Evolutionary conservation across 768 basidiomycete genomes (phyloP).

Genomic region (Boletus sp.): DNA sequence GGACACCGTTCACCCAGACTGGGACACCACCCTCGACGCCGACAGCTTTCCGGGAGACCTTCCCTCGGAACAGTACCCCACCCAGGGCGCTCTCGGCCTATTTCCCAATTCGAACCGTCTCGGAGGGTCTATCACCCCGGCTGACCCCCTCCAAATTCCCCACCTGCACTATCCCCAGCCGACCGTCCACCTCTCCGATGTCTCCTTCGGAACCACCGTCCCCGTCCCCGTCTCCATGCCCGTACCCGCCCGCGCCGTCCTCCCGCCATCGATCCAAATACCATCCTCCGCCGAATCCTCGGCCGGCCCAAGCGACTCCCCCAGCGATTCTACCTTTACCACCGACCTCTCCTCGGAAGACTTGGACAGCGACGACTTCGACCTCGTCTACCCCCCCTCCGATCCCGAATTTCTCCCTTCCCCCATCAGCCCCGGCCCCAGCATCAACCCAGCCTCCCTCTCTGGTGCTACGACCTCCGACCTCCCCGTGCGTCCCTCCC

Average conservation of each 20-base stretch:
- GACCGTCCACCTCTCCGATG: constrained; percentile 27
- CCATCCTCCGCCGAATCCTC: not conserved
- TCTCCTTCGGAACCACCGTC: constrained; percentile 1
- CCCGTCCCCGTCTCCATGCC: not conserved
- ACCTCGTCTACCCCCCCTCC: constrained; percentile 17
- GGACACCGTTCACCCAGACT: not conserved
- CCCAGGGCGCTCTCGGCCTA: not conserved
- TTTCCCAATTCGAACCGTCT: not conserved
- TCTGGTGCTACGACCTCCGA: not conserved
- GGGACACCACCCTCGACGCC: not conserved
- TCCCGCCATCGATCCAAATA: not conserved
- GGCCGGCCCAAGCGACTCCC: not conserved
- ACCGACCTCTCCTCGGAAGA: constrained; percentile 11
- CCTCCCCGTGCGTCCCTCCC: constrained; percentile 14
- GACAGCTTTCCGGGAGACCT: no score
- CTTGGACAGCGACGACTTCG: constrained; percentile 20
- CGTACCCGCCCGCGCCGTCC: not conserved
- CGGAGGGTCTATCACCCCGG: no score
- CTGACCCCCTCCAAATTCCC: no score
- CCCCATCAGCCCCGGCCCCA: not conserved
- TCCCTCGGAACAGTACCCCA: no score
- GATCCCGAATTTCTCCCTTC: constrained; percentile 25
- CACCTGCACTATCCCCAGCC: constrained; percentile 4
- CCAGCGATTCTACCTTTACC: not conserved
- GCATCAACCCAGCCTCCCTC: constrained; percentile 12